Percentiles rank a stretch among this genome's conserved stretches.
phyloP scores from a whole-genome alignment of 768 basidiomycete genomes.

The Mycena vulgaris region DNA sequence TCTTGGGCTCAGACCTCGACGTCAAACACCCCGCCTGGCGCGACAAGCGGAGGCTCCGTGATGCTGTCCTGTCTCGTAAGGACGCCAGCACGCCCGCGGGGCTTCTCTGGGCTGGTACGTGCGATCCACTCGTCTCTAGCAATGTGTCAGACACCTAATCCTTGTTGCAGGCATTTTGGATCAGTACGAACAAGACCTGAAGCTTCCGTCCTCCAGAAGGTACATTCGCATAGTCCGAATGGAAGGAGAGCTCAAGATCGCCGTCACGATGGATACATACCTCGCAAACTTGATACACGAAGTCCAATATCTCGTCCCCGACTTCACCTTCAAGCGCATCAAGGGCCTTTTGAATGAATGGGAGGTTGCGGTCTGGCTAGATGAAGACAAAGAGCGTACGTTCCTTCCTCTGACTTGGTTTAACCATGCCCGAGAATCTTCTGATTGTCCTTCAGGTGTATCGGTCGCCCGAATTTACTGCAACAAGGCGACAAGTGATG shows the following conservation, averaged over 20 bases:
- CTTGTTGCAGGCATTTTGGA: background rate
- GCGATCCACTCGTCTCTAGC: too few relatives aligned
- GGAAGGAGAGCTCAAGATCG: slow-evolving; percentile 16
- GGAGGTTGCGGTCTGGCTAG: slow-evolving; percentile 19
- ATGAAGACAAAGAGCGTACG: background rate
- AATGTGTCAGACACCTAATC: too few relatives aligned
- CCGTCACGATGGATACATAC: background rate
- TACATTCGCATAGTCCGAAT: slow-evolving; percentile 12
- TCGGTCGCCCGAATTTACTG: background rate
- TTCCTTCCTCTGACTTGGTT: too few relatives aligned
- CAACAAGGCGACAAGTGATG: background rate
- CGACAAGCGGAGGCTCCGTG: background rate
- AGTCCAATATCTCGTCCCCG: background rate
- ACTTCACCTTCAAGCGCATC: slow-evolving; percentile 15
- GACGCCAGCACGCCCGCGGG: background rate
- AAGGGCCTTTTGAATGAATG: slow-evolving; percentile 10
- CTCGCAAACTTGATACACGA: slow-evolving; percentile 7
- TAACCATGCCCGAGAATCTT: background rate
- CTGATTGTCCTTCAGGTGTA: too few relatives aligned
- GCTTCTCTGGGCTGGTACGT: background rate
- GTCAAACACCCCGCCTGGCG: background rate
- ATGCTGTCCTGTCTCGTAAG: background rate
- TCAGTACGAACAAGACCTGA: background rate
- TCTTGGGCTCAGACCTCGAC: background rate
- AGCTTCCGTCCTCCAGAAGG: background rate